A percentile compares a stretch with the other conserved stretches of the same genome.
phyloP scores from a whole-genome alignment of 495 filamentous ascomycete genomes.

The Rostrohypoxylon terebratum region DNA sequence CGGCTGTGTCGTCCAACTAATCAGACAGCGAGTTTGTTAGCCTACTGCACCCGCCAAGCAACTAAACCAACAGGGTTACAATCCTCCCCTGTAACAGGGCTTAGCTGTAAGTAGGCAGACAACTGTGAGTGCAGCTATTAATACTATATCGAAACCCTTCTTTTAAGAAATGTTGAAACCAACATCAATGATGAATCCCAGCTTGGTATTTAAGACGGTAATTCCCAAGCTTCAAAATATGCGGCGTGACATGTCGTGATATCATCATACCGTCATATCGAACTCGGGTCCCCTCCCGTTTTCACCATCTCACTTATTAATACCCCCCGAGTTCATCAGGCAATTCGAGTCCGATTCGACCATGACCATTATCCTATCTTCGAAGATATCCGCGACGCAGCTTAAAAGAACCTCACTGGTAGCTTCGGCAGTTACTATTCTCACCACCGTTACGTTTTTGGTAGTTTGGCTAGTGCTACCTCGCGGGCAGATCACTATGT shows the following conservation, averaged over 20 bases:
- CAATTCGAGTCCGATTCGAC: background rate
- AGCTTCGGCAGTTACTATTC: background rate
- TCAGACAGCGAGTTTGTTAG: constrained; percentile 9
- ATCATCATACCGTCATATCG: background rate
- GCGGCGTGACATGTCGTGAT: background rate
- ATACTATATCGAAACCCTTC: constrained; percentile 12
- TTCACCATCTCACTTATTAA: background rate
- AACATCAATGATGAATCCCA: background rate
- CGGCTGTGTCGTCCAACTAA: constrained; percentile 14
- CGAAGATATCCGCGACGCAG: background rate
- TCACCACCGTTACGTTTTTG: background rate
- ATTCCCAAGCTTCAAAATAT: background rate
- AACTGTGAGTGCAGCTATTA: constrained; percentile 16
- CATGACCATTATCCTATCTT: background rate
- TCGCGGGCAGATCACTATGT: constrained; percentile 8
- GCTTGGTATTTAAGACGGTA: background rate
- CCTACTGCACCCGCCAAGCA: constrained; percentile 25
- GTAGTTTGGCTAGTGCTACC: background rate
- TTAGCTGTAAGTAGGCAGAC: constrained; percentile 15
- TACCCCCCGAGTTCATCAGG: background rate
- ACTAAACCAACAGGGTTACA: constrained; percentile 7
- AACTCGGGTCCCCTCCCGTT: background rate
- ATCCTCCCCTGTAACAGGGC: constrained; percentile 13
- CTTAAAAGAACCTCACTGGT: background rate
- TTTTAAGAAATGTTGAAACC: constrained; percentile 11